phyloP scores from a whole-genome alignment of 306 rosid genomes.

The Castanopsis chinensis region DNA sequence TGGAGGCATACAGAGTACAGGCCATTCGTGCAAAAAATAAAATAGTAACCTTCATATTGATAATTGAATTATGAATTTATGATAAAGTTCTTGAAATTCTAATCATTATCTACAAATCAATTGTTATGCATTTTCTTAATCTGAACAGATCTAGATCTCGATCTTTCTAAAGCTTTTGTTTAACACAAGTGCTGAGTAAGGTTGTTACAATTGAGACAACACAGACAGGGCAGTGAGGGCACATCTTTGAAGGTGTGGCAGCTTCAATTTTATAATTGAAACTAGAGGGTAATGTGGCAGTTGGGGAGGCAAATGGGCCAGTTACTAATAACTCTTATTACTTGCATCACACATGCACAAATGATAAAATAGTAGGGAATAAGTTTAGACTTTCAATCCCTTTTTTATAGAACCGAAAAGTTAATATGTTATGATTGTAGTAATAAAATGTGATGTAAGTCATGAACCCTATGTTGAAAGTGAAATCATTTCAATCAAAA shows the following conservation, averaged over 20 bases:
- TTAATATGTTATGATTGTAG: too few relatives aligned
- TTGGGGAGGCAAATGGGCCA: conserved; percentile 27
- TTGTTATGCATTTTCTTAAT: not conserved
- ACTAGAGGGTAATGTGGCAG: conserved; percentile 38
- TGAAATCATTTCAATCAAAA: too few relatives aligned
- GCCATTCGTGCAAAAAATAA: conserved; percentile 36
- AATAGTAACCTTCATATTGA: not conserved
- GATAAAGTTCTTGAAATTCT: conserved; percentile 23
- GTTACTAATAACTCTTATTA: conserved; percentile 24
- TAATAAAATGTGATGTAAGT: too few relatives aligned
- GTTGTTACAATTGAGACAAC: conserved; percentile 21
- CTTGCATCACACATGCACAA: conserved; percentile 18
- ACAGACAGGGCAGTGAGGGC: not conserved
- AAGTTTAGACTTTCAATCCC: too few relatives aligned
- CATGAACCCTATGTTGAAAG: too few relatives aligned
- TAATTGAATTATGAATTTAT: not conserved
- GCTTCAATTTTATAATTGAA: conserved; percentile 4
- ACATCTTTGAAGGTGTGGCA: conserved; percentile 15
- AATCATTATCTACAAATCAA: conserved; percentile 7
- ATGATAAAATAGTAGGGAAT: conserved; percentile 23
- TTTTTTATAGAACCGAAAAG: too few relatives aligned
- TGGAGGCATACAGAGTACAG: conserved; percentile 13
- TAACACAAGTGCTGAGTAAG: conserved; percentile 19
- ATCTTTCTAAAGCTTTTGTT: conserved; percentile 5
- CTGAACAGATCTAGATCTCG: conserved; percentile 35